Percentiles rank a stretch among this genome's conserved stretches.
Evolutionary conservation across 371 early-diverging fungal species (phyloP).

Genomic region (Mortierella sp.): DNA sequence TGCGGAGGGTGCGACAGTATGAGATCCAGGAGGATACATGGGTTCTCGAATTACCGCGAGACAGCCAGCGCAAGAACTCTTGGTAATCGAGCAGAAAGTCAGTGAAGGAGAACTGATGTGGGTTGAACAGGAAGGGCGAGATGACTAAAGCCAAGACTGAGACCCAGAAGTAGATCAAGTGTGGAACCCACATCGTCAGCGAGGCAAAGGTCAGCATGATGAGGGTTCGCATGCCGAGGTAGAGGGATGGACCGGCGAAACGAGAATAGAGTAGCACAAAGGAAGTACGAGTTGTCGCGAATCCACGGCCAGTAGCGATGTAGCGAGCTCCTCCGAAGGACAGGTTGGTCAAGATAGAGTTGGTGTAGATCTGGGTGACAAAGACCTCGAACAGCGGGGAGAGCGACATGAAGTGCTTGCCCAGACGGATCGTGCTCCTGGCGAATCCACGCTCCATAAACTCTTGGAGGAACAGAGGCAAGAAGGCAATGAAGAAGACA

Average conservation of each 20-base stretch:
- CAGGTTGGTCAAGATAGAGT: constrained; percentile 85
- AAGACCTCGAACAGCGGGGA: constrained; percentile 93
- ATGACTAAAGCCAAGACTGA: constrained; percentile 81
- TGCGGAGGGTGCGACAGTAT: constrained; percentile 79
- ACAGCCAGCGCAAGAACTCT: constrained; percentile 86
- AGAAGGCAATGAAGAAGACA: constrained; percentile 85
- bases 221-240: constrained; percentile 80
- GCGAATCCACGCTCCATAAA: constrained; percentile 89
- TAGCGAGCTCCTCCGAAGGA: constrained; percentile 92
- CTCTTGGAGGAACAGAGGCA: constrained; percentile 90
- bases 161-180: constrained; percentile 90
- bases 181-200: constrained; percentile 79
- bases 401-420: constrained; percentile 86
- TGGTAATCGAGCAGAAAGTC: constrained; percentile 88
- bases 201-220: constrained; percentile 83
- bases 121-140: constrained; percentile 89
- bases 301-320: constrained; percentile 93
- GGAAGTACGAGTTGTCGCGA: constrained; percentile 88
- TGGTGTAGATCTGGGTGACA: constrained; percentile 91
- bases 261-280: constrained; percentile 84
- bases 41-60: constrained; percentile 80
- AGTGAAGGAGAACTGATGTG: constrained; percentile 81
- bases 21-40: constrained; percentile 87
- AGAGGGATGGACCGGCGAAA: constrained; percentile 85
- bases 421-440: constrained; percentile 80